Base-by-base conservation (phyloP, 176 grass and related monocot genomes). In the Thinopyrum elongatum region DNA sequence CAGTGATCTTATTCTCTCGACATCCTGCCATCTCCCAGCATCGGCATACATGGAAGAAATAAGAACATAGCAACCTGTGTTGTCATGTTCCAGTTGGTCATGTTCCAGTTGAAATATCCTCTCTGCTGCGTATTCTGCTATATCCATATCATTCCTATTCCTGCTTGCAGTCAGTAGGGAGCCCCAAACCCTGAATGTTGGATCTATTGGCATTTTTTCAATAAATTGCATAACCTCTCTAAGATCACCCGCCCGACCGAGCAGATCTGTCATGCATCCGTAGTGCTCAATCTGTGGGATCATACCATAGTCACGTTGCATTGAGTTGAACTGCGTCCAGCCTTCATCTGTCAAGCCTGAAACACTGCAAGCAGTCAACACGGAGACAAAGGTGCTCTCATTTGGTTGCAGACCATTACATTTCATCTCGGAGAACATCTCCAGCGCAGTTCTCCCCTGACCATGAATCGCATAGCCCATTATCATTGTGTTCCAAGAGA, bases 281-380 rank as follows among this genome's bases (percentile, higher is more conserved):
- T 92, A 94, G 65, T 98, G 95, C 80, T 98, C 93, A 69, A 92
- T 93, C 76, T 90, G 87, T 66, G 95, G 90, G 67, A 58, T 31
- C 59, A 98, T 94, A 69, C 55, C 86, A 78, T 94, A 92, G 51
- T 94, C 95, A 31, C 33, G 74, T 89, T 90, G 88, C 95, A 98
- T 95, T 35, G 74, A 88, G 42, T 90, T 94, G 79, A 95, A 95
- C 19, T 90, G 85, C 74, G 70, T 55, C 95, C 95, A 98, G 11
- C 95, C 93, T 79, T 98, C 88, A 28, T 90, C 74, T 9, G 47
- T 41, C 80, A 98, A 65, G 59, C 91, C 93, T 6, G 93, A 90
- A 15, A 90, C 78, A 82, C 95, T 95, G 85, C 95, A 98, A 89
- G 93, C 95, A 81, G 93, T 98, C 81, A 98, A 76, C 57, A 98